phyloP scores from a whole-genome alignment of 768 basidiomycete species.

The Grammothele lineata region DNA sequence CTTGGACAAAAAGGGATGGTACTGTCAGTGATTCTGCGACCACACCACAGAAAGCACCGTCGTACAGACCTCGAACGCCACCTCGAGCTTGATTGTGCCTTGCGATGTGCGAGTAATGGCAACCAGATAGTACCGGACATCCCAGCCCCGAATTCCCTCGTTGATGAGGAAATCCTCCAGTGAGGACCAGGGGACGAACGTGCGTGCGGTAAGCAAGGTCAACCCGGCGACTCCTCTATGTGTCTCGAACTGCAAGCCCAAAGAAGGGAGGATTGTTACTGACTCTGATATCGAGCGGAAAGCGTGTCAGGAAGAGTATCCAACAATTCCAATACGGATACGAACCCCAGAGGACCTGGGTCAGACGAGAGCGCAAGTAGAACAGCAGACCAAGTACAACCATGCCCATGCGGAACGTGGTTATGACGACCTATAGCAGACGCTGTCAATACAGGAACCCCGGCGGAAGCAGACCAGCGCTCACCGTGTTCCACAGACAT shows the following conservation, averaged over 20 bases:
- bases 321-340: neutral
- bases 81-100: conserved; percentile 36
- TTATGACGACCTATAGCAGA: neutral
- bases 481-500: no score
- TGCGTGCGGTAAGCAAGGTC: conserved; percentile 33
- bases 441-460: no score
- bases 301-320: no score
- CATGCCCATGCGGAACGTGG: neutral
- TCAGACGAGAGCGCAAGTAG: conserved; percentile 34
- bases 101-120: conserved; percentile 33
- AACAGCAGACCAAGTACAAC: conserved; percentile 16
- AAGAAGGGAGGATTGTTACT: conserved; percentile 56
- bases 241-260: conserved; percentile 75
- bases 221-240: conserved; percentile 50
- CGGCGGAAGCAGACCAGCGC: no score
- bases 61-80: conserved; percentile 58
- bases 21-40: neutral
- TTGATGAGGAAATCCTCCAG: conserved; percentile 68
- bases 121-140: conserved; percentile 65
- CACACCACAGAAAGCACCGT: no score
- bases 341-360: conserved; percentile 46
- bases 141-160: conserved; percentile 70
- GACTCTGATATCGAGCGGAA: conserved; percentile 52
- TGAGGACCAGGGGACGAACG: conserved; percentile 53
- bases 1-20: conserved; percentile 1